Percentiles rank a stretch among this genome's conserved stretches.
Conservation (phyloP, 331 rosid species). For the Acacia concinna region DNA sequence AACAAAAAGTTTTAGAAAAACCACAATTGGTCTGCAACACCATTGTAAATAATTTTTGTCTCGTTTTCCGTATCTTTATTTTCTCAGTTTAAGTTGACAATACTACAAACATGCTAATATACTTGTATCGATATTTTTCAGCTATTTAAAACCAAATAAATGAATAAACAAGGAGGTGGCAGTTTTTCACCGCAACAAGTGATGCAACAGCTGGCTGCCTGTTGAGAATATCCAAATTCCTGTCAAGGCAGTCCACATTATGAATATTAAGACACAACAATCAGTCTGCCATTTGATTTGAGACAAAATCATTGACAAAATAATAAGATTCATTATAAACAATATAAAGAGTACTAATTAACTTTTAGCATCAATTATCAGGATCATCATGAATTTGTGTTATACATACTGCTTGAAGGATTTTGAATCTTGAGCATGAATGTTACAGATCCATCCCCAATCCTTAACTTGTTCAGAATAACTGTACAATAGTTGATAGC, state of each 20-base stretch:
- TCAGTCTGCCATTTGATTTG: slow-evolving; percentile 18
- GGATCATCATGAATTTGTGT: slow-evolving; percentile 18
- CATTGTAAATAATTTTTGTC: background rate
- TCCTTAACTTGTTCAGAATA: slow-evolving; percentile 64
- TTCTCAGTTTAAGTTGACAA: slow-evolving; percentile 6
- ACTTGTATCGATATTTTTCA: background rate
- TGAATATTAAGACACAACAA: background rate
- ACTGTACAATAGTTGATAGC: slow-evolving; percentile 75
- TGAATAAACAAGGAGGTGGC: background rate
- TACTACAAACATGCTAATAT: background rate
- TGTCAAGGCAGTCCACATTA: slow-evolving; percentile 42
- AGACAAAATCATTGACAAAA: slow-evolving; percentile 20
- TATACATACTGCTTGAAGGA: slow-evolving; percentile 64
- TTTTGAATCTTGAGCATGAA: slow-evolving; percentile 59
- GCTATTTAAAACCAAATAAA: slow-evolving; percentile 12
- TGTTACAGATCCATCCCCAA: slow-evolving; percentile 97
- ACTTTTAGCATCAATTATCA: slow-evolving; percentile 20
- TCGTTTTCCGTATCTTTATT: background rate
- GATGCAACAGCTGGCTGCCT: slow-evolving; percentile 49
- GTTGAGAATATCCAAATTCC: slow-evolving; percentile 81
- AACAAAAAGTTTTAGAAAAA: background rate
- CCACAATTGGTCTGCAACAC: background rate
- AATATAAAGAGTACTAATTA: background rate
- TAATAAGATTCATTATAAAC: slow-evolving; percentile 5
- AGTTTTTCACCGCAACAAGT: slow-evolving; percentile 67